Evolutionary conservation across 2,329 filamentous ascomycete genomes (phyloP).

Genomic region (Coniella vitis): DNA sequence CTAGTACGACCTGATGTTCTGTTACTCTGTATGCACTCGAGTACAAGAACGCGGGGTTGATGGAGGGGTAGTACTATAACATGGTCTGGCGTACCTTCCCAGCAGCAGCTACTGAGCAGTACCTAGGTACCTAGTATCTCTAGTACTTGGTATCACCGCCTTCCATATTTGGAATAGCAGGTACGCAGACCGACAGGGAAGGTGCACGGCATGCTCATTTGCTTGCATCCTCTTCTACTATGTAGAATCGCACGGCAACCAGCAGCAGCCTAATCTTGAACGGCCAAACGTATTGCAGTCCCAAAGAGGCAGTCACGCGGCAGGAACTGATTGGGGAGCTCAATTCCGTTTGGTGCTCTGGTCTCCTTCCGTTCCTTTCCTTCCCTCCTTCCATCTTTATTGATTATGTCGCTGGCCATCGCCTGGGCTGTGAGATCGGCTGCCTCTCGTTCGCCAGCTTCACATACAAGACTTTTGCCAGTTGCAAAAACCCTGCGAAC

Average conservation of each 20-base stretch:
- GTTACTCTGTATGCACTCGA: neutral
- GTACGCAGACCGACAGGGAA: neutral
- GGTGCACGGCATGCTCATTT: too few relatives aligned
- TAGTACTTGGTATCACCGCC: constrained; percentile 2
- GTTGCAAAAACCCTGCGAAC: constrained; percentile 5
- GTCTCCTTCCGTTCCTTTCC: neutral
- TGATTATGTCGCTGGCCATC: constrained; percentile 15
- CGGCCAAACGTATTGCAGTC: too few relatives aligned
- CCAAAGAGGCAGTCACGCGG: neutral
- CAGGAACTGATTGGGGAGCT: too few relatives aligned
- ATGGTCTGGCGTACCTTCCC: neutral
- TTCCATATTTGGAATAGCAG: neutral
- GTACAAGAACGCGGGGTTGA: neutral
- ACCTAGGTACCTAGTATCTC: too few relatives aligned
- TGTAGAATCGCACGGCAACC: too few relatives aligned
- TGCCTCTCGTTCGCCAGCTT: constrained; percentile 5
- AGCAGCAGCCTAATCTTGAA: too few relatives aligned
- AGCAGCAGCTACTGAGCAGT: too few relatives aligned
- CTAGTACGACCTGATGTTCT: neutral
- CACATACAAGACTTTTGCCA: constrained; percentile 8
- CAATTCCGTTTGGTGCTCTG: too few relatives aligned
- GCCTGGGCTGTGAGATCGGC: constrained; percentile 12
- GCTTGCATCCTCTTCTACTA: too few relatives aligned
- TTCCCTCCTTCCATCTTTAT: neutral
- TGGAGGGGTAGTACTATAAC: neutral